A percentile compares a stretch with the other conserved stretches of the same genome.
Conservation (phyloP, 2,329 filamentous ascomycete species). For the Lasiodiplodia sp. region DNA sequence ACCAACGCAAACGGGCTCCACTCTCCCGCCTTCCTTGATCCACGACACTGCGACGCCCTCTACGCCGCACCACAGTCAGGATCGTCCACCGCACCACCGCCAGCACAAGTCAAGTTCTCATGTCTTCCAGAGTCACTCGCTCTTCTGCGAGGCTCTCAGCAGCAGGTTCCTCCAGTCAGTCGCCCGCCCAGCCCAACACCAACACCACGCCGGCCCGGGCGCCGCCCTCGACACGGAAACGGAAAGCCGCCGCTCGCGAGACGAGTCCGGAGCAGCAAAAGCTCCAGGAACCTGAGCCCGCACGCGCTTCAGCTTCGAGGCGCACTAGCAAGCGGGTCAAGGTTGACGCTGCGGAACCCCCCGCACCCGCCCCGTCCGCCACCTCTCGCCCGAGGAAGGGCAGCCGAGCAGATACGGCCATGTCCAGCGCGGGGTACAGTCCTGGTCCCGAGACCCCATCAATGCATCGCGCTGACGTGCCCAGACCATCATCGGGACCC, state of each 20-base stretch:
- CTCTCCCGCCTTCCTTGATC: slow-evolving; percentile 38
- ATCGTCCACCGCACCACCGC: slow-evolving; percentile 40
- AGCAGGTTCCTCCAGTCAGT: slow-evolving; percentile 62
- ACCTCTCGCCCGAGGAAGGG: slow-evolving; percentile 64
- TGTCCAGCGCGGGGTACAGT: slow-evolving; percentile 76
- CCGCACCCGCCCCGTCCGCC: slow-evolving; percentile 49
- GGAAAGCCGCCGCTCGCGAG: slow-evolving; percentile 69
- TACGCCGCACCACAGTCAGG: slow-evolving; percentile 41
- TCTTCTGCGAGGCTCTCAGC: slow-evolving; percentile 91
- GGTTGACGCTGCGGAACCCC: slow-evolving; percentile 65
- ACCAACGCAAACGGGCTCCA: slow-evolving; percentile 26
- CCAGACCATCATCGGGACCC: slow-evolving; percentile 69
- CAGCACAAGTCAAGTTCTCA: slow-evolving; percentile 66
- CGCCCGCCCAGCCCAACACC: slow-evolving; percentile 48
- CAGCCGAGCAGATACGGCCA: slow-evolving; percentile 65
- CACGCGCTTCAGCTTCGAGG: slow-evolving; percentile 44
- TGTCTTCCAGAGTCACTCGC: slow-evolving; percentile 96
- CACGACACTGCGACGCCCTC: slow-evolving; percentile 40
- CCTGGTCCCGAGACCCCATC: slow-evolving; percentile 26
- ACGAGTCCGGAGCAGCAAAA: slow-evolving; percentile 59
- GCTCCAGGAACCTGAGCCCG: slow-evolving; percentile 50
- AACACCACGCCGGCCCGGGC: slow-evolving; percentile 53
- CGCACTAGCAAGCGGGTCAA: slow-evolving; percentile 61
- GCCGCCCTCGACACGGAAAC: slow-evolving; percentile 69
- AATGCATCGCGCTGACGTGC: slow-evolving; percentile 36